Evolutionary conservation across 169 alveolate genomes (phyloP).

Genomic region (Cryptosporidium tyzzeri): DNA sequence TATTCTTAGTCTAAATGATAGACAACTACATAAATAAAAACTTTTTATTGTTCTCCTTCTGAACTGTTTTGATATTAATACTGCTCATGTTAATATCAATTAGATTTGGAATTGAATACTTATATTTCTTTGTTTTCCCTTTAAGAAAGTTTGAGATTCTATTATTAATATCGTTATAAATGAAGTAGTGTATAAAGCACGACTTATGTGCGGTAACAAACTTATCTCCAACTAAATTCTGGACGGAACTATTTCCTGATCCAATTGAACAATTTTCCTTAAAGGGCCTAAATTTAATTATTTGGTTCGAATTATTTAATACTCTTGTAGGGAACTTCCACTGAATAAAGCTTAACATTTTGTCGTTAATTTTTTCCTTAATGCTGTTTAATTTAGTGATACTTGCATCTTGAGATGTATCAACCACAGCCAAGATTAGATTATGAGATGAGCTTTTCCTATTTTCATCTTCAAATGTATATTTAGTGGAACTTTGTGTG

Average conservation of each 20-base stretch:
- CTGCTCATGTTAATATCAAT: not conserved
- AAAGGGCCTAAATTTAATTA: slow-evolving; percentile 37
- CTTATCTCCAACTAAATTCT: slow-evolving; percentile 35
- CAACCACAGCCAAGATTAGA: slow-evolving; percentile 21
- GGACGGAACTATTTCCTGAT: slow-evolving; percentile 8
- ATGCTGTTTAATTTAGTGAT: not conserved
- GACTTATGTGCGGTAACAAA: slow-evolving; percentile 56
- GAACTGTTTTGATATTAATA: not conserved
- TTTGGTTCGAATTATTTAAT: not conserved
- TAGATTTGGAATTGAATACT: not conserved
- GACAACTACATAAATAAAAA: slow-evolving; percentile 24
- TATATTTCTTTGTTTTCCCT: not conserved
- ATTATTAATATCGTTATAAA: slow-evolving; percentile 42
- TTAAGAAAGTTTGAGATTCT: not conserved
- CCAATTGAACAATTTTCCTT: not conserved
- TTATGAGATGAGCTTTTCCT: not conserved
- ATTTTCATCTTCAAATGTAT: not conserved
- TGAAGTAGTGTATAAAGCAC: slow-evolving; percentile 60
- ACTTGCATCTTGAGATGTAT: not conserved
- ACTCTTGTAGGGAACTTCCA: slow-evolving; percentile 35
- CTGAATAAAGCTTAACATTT: slow-evolving; percentile 49
- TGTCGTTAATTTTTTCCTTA: slow-evolving; percentile 16
- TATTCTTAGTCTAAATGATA: not conserved
- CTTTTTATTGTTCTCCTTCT: slow-evolving; percentile 20
- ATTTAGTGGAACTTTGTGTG: not conserved